These are phyloP conservation scores for Coleophoma cylindrospora DNA, from an alignment of 2,329 filamentous ascomycete genomes.

Conservation along the genomic window DNA sequence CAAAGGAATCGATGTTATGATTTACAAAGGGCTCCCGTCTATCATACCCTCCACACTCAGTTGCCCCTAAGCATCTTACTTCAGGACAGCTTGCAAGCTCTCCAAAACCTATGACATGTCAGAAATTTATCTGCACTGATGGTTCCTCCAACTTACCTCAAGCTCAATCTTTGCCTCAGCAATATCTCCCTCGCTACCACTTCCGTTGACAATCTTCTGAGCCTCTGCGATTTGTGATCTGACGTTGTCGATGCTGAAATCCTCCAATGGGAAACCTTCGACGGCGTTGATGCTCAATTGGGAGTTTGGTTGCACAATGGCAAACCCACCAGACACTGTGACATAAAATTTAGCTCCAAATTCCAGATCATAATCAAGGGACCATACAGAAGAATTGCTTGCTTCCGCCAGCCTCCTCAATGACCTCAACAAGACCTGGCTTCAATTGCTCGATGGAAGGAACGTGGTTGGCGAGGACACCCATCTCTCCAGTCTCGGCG, in stretches of 20 bases:
- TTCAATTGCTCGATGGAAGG: conserved; percentile 98
- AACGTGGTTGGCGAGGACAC: conserved; percentile 98
- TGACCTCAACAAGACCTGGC: conserved; percentile 89
- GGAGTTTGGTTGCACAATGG: conserved; percentile 93
- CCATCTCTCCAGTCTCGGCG: conserved; percentile 98
- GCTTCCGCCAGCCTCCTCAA: conserved; percentile 82
- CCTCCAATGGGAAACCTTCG: conserved; percentile 89
- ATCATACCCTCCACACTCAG: conserved; percentile 15
- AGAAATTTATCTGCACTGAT: conserved; percentile 22
- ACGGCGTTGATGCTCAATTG: conserved; percentile 96
- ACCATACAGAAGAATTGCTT: conserved; percentile 98
- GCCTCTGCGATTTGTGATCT: conserved; percentile 87
- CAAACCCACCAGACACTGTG: conserved; percentile 91
- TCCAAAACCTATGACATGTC: conserved; percentile 64
- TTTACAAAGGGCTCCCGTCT: conserved; percentile 25
- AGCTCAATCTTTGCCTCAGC: conserved; percentile 99
- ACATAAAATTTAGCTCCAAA: conserved; percentile 4
- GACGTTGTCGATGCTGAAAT: conserved; percentile 91
- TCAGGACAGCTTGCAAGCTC: conserved; percentile 74
- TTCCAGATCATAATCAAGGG: conserved; percentile 1
- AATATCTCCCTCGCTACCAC: conserved; percentile 93
- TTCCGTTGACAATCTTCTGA: conserved; percentile 87
- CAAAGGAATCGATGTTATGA: conserved; percentile 11
- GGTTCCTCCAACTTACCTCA: conserved; percentile 59
- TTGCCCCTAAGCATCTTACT: conserved; percentile 46